Evolutionary conservation across 1,284 basidiomycete species (phyloP), one percentile per base, ranked within the genome.

Genomic region (Pyrrhoderma lamaoense): DNA sequence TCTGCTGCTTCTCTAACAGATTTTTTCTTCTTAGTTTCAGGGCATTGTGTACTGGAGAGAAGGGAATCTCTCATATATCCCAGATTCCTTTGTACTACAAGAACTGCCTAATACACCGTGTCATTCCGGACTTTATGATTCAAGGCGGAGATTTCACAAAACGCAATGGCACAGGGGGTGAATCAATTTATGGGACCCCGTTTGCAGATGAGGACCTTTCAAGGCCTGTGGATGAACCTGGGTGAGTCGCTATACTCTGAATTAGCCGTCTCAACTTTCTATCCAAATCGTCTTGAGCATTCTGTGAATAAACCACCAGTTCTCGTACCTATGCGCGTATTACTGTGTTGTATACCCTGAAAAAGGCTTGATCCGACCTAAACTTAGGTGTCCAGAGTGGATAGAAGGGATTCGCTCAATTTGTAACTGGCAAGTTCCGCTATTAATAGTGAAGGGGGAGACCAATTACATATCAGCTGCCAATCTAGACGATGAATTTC

Each of bases 41-140:
- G 43, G 84, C 84, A 8, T 71, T 96, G 53, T 93, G 89, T 65
- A 94, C 91, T 0, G 93, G 92, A 11, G 88, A 93, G 64, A 85
- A 82, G 62, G 90, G 91, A 13, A 62, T 82, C 0, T 87, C 84
- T 0, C 67, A 70, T 1, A 64, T 74, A 27, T 77, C 82, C 0
- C 77, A 83, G 42, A 68, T 77, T 11, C 82, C 85, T 2, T 74
- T 95, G 2, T 85, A 85, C 67, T 96, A 93, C 77, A 90, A 89
- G 67, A 81, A 81, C 60, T 80, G 76, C 53, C 80, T 82, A 42
- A 73, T 93, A 14, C 90, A 93, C 62, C 76, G 90, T 22, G 82
- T 85, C 25, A 93, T 94, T 55, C 74, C 79, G 19, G 76, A 82
- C 56, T 94, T 95, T 66, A 95, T 95, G 93, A 80, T 93, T 48